These are phyloP conservation scores for Cercophora samala DNA, from an alignment of 495 filamentous ascomycete species.

Conservation along the genomic window DNA sequence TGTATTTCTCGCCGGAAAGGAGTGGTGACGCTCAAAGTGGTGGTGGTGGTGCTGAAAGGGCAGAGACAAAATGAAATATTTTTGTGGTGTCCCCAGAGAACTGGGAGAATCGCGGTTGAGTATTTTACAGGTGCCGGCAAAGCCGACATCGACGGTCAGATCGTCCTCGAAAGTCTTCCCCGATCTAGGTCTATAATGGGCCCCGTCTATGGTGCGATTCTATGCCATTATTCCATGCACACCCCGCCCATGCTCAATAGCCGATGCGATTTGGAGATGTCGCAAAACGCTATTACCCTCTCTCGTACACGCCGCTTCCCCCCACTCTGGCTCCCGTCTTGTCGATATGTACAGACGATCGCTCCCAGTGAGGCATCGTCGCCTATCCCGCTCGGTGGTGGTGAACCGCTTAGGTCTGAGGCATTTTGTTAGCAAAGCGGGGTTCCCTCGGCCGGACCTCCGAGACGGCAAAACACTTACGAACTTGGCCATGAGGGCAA, in stretches of 20 bases:
- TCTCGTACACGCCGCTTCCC: conserved; percentile 31
- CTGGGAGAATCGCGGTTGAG: conserved; percentile 27
- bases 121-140: conserved; percentile 35
- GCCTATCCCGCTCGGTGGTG: conserved; percentile 20
- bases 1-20: background rate
- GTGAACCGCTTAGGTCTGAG: conserved; percentile 32
- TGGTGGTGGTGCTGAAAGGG: background rate
- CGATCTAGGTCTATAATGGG: conserved; percentile 38
- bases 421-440: conserved; percentile 12
- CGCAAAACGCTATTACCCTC: conserved; percentile 26
- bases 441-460: background rate
- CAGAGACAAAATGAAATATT: conserved; percentile 31
- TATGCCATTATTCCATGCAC: conserved; percentile 36
- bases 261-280: conserved; percentile 24
- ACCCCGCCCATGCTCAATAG: conserved; percentile 25
- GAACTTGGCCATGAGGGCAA: conserved; percentile 84
- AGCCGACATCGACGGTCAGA: conserved; percentile 32
- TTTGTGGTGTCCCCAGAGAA: conserved; percentile 28
- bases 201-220: conserved; percentile 39
- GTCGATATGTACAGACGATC: conserved; percentile 33
- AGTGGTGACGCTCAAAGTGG: background rate
- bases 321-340: conserved; percentile 16
- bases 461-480: conserved; percentile 40
- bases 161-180: conserved; percentile 30
- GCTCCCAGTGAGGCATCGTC: conserved; percentile 26